Evolutionary conservation across 2,329 filamentous ascomycete genomes (phyloP), one percentile per base, ranked within the genome.

Genomic region (Aureobasidium melanogenum): DNA sequence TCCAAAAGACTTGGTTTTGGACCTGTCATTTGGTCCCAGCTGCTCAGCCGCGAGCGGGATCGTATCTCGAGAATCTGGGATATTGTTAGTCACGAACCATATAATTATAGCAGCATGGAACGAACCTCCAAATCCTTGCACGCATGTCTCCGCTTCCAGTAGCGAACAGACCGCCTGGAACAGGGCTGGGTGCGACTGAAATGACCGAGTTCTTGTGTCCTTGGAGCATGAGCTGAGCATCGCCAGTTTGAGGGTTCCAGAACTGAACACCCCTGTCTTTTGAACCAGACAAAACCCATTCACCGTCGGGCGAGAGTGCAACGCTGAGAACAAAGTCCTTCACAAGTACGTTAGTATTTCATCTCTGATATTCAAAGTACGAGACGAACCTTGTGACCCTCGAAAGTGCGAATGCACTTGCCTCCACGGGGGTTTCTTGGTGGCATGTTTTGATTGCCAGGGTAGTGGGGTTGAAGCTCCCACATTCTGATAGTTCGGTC

Each of bases 401-500:
- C 94, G 69, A 97, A 99, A 1, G 93, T 97, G 79, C 92, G 91
- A 69, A 97, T 87, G 73, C 94, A 97, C 74, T 96, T 91, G 68
- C 94, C 93, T 38, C 88, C 88, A 79, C 94, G 95, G 9, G 87
- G 82, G 44, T 59, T 59, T 30, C 56, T 48, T 30, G 56, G 56
- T 50, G 30, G 56, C 39, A 64, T 55, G 24, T 60, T 62, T 34
- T 82, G 84, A 61, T 65, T 81, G 84, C 47, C 83, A n/a, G 46
- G 46, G 80, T 70, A 83, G 81, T 63, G 86, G 82, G 69, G 86
- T 83, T 67, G 81, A 55, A 99, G 82, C 79, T 97, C 92, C 92
- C 94, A 99, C 88, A 97, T 96, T 80, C 97, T 96, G 80, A 97
- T 97, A 0, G 93, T 97, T 81, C 96, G 96, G 74, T 99, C 94